Evolutionary conservation across 371 early-diverging fungal genomes (phyloP), one percentile per base, ranked within the genome.

Genomic region (Fennellomyces sp.): DNA sequence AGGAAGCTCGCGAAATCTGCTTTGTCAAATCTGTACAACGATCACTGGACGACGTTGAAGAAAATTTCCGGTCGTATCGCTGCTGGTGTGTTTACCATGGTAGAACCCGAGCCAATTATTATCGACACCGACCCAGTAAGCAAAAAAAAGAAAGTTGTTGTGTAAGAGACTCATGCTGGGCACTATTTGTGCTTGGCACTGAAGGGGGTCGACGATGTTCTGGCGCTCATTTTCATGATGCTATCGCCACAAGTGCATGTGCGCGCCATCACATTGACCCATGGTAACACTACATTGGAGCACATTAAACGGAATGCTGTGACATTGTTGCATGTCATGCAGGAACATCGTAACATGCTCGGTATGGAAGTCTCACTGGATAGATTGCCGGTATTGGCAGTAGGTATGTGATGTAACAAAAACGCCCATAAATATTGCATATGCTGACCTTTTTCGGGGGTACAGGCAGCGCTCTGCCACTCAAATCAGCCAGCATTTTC

Each of bases 191-290:
- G n/a, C n/a, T n/a, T n/a, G n/a, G n/a, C n/a, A n/a, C n/a, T n/a
- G n/a, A n/a, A 66, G 70, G 78, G 80, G 57, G 78, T 84, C n/a
- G 84, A 84, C 36, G 86, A 84, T 69, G 73, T 74, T 21, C 54
- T 86, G 39, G 84, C 83, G 35, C 69, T 83, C 29, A 61, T 80
- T 15, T 60, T 76, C 53, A 74, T 82, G 19, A 65, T 84, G 56
- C 63, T 70, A 19, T 73, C 81, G 0, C 76, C 75, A 33, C 70
- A 80, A 49, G 64, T 86, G 11, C 76, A 80, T 29, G 60, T 86
- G 15, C 61, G 65, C 39, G 80, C 82, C 4, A 73, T 84, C 38
- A 81, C 81, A 7, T 63, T 81, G n/a, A 70, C 71, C 8, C 78
- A 78, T 62, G 86, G 83, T n/a, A 82, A 85, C 58, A 73, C 73